Evolutionary conservation across 2,329 filamentous ascomycete species (phyloP).

Genomic region (Diaporthe nobilis): DNA sequence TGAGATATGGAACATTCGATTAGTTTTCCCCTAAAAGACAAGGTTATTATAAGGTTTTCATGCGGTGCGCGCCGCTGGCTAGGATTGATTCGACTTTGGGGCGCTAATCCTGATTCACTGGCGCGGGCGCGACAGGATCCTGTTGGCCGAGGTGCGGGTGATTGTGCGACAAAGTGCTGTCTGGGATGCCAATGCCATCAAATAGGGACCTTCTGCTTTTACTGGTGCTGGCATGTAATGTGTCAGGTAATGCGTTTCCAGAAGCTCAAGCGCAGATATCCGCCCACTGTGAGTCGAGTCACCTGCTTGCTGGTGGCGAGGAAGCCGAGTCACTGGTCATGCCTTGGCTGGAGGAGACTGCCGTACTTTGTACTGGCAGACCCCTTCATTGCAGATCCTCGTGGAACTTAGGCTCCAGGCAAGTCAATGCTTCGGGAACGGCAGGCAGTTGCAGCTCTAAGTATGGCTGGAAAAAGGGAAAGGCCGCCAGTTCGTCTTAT

Average conservation of each 20-base stretch:
- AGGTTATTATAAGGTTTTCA: slow-evolving; percentile 31
- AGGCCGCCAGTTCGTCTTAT: slow-evolving; percentile 22
- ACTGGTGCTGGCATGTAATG: background rate
- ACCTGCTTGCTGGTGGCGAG: background rate
- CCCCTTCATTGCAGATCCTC: background rate
- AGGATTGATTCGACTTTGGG: background rate
- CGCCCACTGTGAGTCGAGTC: background rate
- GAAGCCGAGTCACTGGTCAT: background rate
- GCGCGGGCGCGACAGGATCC: background rate
- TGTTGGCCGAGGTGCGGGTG: slow-evolving; percentile 5
- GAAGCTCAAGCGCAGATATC: background rate
- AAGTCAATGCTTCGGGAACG: background rate
- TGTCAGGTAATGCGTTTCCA: background rate
- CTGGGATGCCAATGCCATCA: background rate
- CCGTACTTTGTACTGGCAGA: background rate
- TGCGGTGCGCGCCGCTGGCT: slow-evolving; percentile 19
- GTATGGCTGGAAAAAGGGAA: background rate
- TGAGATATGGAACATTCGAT: slow-evolving; percentile 11
- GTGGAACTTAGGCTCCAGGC: background rate
- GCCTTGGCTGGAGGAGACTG: background rate
- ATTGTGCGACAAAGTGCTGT: slow-evolving; percentile 3
- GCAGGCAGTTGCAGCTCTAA: background rate
- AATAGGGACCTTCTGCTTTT: background rate
- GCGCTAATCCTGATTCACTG: background rate
- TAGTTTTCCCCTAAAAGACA: background rate